phyloP scores from a whole-genome alignment of 441 rosid species.

The Brassica balearica region DNA sequence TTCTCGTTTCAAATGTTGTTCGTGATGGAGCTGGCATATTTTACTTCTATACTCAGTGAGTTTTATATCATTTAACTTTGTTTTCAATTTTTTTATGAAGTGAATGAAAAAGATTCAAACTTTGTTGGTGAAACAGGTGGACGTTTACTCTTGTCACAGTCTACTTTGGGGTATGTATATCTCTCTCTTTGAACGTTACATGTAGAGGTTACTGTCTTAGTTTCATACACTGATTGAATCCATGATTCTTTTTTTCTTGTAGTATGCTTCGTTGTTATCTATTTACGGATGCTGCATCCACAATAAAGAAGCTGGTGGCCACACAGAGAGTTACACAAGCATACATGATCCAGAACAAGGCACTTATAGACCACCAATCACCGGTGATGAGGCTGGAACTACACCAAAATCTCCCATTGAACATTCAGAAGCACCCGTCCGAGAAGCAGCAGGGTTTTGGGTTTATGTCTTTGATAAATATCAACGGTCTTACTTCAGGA shows the following conservation, averaged over 20 bases:
- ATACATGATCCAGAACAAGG: constrained; percentile 63
- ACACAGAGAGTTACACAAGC: constrained; percentile 36
- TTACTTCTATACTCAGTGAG: constrained; percentile 95
- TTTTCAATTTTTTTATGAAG: constrained; percentile 4
- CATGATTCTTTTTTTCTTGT: neutral
- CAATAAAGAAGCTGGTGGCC: constrained; percentile 40
- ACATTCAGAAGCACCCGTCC: constrained; percentile 39
- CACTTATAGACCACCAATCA: constrained; percentile 58
- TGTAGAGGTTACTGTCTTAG: constrained; percentile 19
- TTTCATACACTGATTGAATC: neutral
- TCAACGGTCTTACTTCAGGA: too few species aligned
- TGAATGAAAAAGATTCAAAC: constrained; percentile 12
- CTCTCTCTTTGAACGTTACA: constrained; percentile 6
- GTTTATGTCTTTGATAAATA: too few species aligned
- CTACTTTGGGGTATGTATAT: constrained; percentile 79
- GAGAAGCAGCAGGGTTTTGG: constrained; percentile 56
- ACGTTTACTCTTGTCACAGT: constrained; percentile 84
- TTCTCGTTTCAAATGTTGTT: constrained; percentile 58
- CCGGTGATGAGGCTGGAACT: constrained; percentile 30
- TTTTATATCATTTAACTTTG: constrained; percentile 14
- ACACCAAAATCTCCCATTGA: constrained; percentile 43
- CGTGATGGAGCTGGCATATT: constrained; percentile 78
- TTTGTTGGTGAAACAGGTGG: constrained; percentile 68
- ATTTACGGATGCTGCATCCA: constrained; percentile 61
- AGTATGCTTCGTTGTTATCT: constrained; percentile 81